phyloP scores from a whole-genome alignment of 1,284 basidiomycete genomes.

The Leccinum subrobustum region DNA sequence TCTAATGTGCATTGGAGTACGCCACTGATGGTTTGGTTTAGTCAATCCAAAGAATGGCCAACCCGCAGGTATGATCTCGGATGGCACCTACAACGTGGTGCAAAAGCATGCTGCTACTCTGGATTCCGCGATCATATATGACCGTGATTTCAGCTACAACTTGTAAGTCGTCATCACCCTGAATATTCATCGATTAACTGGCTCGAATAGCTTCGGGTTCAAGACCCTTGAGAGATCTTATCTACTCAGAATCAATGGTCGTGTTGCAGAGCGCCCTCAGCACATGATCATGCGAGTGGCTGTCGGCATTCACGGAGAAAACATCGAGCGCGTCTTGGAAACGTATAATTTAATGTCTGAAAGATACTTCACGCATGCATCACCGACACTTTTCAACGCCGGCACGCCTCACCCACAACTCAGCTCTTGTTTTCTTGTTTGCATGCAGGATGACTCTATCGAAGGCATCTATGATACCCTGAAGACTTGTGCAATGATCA shows the following conservation, averaged over 20 bases:
- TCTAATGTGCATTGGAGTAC: neutral
- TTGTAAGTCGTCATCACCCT: constrained; percentile 51
- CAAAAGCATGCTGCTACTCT: constrained; percentile 81
- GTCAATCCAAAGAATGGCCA: constrained; percentile 96
- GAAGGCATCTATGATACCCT: constrained; percentile 99
- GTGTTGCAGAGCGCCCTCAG: constrained; percentile 96
- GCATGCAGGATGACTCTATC: constrained; percentile 99
- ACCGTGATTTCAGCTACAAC: constrained; percentile 98
- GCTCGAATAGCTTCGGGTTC: constrained; percentile 83
- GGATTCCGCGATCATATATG: constrained; percentile 96
- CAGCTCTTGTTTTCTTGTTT: constrained; percentile 96
- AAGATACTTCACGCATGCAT: constrained; percentile 97
- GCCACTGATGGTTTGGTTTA: constrained; percentile 32
- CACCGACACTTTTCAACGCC: constrained; percentile 98
- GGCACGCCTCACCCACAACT: constrained; percentile 96
- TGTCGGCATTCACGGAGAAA: constrained; percentile 92
- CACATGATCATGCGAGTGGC: constrained; percentile 99
- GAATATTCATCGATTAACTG: constrained; percentile 3
- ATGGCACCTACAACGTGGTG: constrained; percentile 84
- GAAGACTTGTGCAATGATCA: constrained; percentile 99
- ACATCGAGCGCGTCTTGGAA: constrained; percentile 89
- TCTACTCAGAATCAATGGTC: constrained; percentile 90
- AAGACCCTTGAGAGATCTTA: constrained; percentile 99
- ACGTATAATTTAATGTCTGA: constrained; percentile 97
- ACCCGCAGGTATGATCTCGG: constrained; percentile 89